Percentiles rank a stretch among this genome's conserved stretches.
Evolutionary conservation across 2,329 filamentous ascomycete species (phyloP).

Genomic region (Biscogniauxia mediterranea): DNA sequence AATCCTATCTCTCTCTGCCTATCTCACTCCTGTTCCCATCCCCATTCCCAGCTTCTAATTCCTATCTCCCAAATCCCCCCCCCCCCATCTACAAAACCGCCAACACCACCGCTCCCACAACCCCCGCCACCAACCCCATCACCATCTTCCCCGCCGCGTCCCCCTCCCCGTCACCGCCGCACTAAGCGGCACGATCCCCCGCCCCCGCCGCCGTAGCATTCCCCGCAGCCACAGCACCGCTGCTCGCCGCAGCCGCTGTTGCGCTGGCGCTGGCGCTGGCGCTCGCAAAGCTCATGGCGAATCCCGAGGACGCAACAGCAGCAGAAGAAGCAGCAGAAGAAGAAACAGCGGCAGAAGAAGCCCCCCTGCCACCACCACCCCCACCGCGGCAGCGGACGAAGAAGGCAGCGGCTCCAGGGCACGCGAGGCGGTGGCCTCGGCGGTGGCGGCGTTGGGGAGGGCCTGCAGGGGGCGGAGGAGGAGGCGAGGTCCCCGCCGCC

Average conservation of each 20-base stretch:
- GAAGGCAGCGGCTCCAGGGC: slow-evolving; percentile 1
- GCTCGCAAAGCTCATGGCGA: neutral
- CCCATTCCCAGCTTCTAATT: too few relatives aligned
- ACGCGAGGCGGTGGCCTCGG: slow-evolving; percentile 1
- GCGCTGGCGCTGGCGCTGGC: neutral
- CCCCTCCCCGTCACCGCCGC: slow-evolving; percentile 7
- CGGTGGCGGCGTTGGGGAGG: slow-evolving; percentile 7
- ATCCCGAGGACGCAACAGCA: neutral
- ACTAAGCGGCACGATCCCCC: slow-evolving; percentile 4
- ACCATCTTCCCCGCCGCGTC: neutral
- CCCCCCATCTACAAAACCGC: slow-evolving; percentile 8
- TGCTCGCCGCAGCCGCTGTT: neutral
- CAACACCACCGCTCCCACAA: slow-evolving; percentile 9
- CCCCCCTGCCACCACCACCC: too few relatives aligned
- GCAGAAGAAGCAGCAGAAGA: too few relatives aligned
- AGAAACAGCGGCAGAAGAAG: too few relatives aligned
- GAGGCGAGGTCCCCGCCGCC: neutral
- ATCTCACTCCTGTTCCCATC: too few relatives aligned
- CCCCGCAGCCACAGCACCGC: neutral
- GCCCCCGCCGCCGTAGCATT: neutral
- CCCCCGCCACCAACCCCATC: slow-evolving; percentile 11
- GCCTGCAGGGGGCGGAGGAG: slow-evolving; percentile 4
- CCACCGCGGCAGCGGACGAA: neutral
- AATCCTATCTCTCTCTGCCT: too few relatives aligned
- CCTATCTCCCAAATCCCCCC: neutral